These are phyloP conservation scores for Dalbergia cultrata DNA, from an alignment of 306 rosid genomes.

Conservation along the genomic window DNA sequence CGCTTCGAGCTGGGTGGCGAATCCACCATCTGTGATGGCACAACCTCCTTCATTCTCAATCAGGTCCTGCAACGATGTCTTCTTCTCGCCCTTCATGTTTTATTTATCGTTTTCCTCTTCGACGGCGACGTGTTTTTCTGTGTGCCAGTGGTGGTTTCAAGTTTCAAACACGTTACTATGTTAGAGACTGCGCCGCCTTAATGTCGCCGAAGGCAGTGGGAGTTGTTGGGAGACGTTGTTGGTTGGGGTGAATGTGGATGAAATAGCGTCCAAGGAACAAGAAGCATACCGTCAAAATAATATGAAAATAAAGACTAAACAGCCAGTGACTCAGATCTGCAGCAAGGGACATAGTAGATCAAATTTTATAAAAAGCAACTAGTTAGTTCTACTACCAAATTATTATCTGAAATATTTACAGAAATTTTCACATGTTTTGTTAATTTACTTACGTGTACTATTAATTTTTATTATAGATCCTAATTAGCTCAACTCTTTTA, in stretches of 20 bases:
- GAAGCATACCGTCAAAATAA: too few relatives aligned
- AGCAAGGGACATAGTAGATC: too few relatives aligned
- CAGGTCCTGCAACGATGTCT: conserved; percentile 67
- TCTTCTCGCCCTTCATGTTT: conserved; percentile 46
- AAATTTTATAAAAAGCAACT: too few relatives aligned
- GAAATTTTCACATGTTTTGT: too few relatives aligned
- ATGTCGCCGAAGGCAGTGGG: neutral
- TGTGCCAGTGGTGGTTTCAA: neutral
- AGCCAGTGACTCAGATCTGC: too few relatives aligned
- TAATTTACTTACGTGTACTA: too few relatives aligned
- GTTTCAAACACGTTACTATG: neutral
- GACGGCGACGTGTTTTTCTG: conserved; percentile 11
- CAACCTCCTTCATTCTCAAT: conserved; percentile 76
- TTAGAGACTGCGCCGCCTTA: neutral
- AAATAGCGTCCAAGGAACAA: too few relatives aligned
- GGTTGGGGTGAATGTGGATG: conserved; percentile 36
- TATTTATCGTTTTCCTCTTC: neutral
- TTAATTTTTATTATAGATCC: too few relatives aligned
- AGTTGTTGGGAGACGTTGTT: neutral
- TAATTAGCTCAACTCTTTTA: too few relatives aligned
- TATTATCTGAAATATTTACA: too few relatives aligned
- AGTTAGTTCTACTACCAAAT: too few relatives aligned
- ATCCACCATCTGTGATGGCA: conserved; percentile 81
- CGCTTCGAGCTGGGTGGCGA: conserved; percentile 85
- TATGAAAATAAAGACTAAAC: too few relatives aligned